A percentile compares a stretch with the other conserved stretches of the same genome.
Conservation (phyloP, 73 alveolate species). For the Paramecium primaurelia region DNA sequence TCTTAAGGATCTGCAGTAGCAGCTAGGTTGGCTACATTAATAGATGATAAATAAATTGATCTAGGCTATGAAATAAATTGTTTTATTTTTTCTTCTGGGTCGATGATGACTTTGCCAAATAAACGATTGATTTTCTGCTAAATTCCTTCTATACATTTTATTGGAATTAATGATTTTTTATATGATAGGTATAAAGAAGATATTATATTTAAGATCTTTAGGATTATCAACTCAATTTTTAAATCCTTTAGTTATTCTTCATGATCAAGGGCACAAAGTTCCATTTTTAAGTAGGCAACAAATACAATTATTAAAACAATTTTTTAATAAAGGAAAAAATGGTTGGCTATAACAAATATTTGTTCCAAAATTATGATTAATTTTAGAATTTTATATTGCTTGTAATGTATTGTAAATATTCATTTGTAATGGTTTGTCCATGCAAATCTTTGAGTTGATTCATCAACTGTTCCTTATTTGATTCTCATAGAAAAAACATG, state of each 20-base stretch:
- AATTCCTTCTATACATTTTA: not conserved
- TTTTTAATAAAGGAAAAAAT: not conserved
- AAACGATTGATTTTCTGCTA: not conserved
- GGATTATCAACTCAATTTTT: constrained; percentile 28
- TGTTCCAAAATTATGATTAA: constrained; percentile 35
- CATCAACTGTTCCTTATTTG: not conserved
- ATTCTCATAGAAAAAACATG: not conserved
- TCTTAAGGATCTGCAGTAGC: constrained; percentile 18
- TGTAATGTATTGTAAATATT: not conserved
- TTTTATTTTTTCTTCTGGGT: constrained; percentile 23
- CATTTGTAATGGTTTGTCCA: constrained; percentile 46
- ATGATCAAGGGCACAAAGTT: constrained; percentile 10
- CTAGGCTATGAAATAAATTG: not conserved
- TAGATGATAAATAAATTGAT: not conserved
- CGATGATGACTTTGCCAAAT: not conserved
- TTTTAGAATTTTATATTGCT: not conserved
- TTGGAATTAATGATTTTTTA: constrained; percentile 35
- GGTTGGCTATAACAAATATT: not conserved
- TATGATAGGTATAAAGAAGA: not conserved
- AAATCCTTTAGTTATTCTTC: not conserved
- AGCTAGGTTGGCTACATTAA: not conserved
- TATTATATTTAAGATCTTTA: not conserved
- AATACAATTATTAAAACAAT: not conserved
- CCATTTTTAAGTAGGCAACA: not conserved
- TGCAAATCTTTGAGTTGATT: not conserved